These are phyloP conservation scores for Fallopia convolvulus DNA, from an alignment of 148 eudicot genomes.

Conservation along the genomic window DNA sequence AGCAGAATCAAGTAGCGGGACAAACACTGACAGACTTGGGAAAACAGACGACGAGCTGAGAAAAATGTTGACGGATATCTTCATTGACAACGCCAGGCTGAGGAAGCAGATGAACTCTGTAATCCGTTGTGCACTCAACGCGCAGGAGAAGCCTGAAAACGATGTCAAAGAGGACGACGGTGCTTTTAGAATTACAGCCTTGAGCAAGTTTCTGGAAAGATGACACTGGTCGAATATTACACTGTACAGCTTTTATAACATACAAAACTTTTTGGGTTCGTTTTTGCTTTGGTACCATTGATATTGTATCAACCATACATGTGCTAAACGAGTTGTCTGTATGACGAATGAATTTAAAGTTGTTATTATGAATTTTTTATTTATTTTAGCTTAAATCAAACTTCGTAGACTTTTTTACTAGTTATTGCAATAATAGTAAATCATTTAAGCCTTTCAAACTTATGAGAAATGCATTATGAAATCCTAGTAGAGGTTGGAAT, in stretches of 20 bases:
- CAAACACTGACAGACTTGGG: conserved; percentile 11
- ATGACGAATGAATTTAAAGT: neutral
- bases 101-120: conserved; percentile 73
- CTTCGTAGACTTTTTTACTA: neutral
- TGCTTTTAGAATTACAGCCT: conserved; percentile 26
- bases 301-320: neutral
- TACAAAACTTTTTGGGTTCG: neutral
- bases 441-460: neutral
- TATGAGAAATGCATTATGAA: neutral
- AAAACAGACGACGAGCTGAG: conserved; percentile 50
- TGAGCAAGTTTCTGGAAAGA: conserved; percentile 33
- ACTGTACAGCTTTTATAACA: conserved; percentile 1
- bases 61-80: conserved; percentile 52
- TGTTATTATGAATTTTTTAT: neutral
- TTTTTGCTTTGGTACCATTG: neutral
- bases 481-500: neutral
- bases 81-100: conserved; percentile 59
- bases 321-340: too few species aligned
- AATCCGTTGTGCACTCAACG: conserved; percentile 40
- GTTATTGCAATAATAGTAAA: neutral
- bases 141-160: conserved; percentile 26
- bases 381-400: neutral
- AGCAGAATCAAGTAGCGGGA: conserved; percentile 18
- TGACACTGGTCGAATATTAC: neutral
- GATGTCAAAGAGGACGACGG: conserved; percentile 32